These are phyloP conservation scores for Hysterium pulicare DNA, from an alignment of 2,329 filamentous ascomycete genomes.

Conservation along the genomic window DNA sequence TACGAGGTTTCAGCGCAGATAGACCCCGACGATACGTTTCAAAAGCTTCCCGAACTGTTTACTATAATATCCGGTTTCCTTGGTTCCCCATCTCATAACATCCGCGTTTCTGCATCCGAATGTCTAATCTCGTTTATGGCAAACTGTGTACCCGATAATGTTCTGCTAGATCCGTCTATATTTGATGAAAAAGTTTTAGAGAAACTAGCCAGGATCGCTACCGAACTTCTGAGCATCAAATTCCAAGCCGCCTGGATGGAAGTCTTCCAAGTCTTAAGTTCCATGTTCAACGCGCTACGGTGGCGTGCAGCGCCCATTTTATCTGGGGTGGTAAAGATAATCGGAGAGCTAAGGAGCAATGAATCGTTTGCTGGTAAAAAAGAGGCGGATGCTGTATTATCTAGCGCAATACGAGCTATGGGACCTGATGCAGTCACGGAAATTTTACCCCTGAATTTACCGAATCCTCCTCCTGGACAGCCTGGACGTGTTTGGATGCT, in stretches of 20 bases:
- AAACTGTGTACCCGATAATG: slow-evolving; percentile 80
- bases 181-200: slow-evolving; percentile 89
- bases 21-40: slow-evolving; percentile 85
- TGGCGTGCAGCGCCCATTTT: slow-evolving; percentile 83
- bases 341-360: slow-evolving; percentile 85
- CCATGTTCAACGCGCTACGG: slow-evolving; percentile 80
- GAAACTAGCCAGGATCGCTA: slow-evolving; percentile 70
- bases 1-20: slow-evolving; percentile 92
- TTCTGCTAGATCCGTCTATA: slow-evolving; percentile 82
- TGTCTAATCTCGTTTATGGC: slow-evolving; percentile 90
- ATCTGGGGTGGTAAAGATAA: slow-evolving; percentile 67
- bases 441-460: slow-evolving; percentile 81
- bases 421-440: slow-evolving; percentile 80
- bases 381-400: slow-evolving; percentile 86
- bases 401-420: slow-evolving; percentile 83
- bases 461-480: slow-evolving; percentile 70
- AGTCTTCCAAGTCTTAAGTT: slow-evolving; percentile 82
- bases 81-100: slow-evolving; percentile 84
- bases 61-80: slow-evolving; percentile 76
- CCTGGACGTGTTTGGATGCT: slow-evolving; percentile 92
- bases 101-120: slow-evolving; percentile 89
- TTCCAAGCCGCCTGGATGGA: slow-evolving; percentile 95
- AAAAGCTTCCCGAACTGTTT: slow-evolving; percentile 83
- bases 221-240: slow-evolving; percentile 77
- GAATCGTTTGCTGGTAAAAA: slow-evolving; percentile 91